These are phyloP conservation scores for Neltuma alba DNA, from an alignment of 306 rosid species.

Conservation along the genomic window DNA sequence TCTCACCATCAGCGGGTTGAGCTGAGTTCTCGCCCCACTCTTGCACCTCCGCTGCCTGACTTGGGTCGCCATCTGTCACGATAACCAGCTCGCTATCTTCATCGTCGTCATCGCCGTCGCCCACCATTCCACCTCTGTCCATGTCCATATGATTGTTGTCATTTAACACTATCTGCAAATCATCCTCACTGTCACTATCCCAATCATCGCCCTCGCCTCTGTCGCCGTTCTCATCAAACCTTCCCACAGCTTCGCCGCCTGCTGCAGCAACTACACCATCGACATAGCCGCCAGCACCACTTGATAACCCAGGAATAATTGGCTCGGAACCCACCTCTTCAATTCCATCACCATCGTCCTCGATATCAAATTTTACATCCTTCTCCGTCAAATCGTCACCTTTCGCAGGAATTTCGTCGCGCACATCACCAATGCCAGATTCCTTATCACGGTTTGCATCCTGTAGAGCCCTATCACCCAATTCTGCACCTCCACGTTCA, in stretches of 20 bases:
- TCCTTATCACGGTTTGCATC: constrained; percentile 40
- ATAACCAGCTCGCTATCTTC: constrained; percentile 80
- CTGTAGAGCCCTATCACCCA: constrained; percentile 11
- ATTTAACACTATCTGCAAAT: constrained; percentile 93
- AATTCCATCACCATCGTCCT: constrained; percentile 53
- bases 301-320: constrained; percentile 73
- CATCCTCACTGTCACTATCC: constrained; percentile 97
- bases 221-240: constrained; percentile 37
- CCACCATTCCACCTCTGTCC: constrained; percentile 75
- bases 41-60: constrained; percentile 66
- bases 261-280: constrained; percentile 28
- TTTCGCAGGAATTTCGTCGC: constrained; percentile 1
- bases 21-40: constrained; percentile 81
- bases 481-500: constrained; percentile 16
- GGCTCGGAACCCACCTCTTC: constrained; percentile 58
- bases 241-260: constrained; percentile 38
- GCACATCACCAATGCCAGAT: constrained; percentile 23
- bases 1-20: constrained; percentile 64
- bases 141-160: constrained; percentile 68
- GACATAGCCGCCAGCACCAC: constrained; percentile 18
- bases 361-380: constrained; percentile 89
- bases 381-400: constrained; percentile 57
- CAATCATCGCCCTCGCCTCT: constrained; percentile 69
- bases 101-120: constrained; percentile 50
- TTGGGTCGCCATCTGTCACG: constrained; percentile 69